Base-by-base conservation (phyloP, 805 yeast species). In the Citeromyces matritensis region DNA sequence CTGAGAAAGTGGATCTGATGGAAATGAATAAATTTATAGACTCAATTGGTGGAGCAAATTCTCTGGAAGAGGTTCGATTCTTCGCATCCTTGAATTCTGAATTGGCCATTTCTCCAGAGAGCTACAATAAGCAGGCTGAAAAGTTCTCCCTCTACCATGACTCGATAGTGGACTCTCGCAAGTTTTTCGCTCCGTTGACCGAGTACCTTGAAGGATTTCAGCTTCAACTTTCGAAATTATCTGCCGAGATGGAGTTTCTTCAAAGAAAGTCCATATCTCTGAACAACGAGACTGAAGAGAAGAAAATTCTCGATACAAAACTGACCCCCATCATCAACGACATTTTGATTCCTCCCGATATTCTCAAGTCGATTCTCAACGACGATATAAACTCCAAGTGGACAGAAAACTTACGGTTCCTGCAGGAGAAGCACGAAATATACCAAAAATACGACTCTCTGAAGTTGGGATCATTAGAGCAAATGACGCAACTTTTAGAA, bases 251-350 rank as follows among this genome's bases (percentile, higher is more conserved):
- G 65, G 75, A 69, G 42, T 60, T 59, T 29, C 58, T 79, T 24
- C 77, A 74, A 41, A 47, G 56, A 5, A 61, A 71, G 35, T 71
- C 81, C 2, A 46, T 63, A 11, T 51, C 56, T 11, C 48, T 79
- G 27, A 62, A 67, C 26, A 42, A 50, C 13, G 58, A 71, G 26
- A 57, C 76, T 9, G 57, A 57, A 9, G 51, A 55, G 26, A 69
- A 77, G 30, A 60, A 65, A 11, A 42, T 52, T 23, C 60, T 67
- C 12, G 69, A 73, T 35, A 48, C 51, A 6, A 60, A 60, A 32
- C 63, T 85, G 35, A 71, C 79, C 12, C 94, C 94, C 0, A 55
- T 82, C n/a, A 74, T 85, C 1, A 65, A 78, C 25, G 86, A 81
- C 39, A 57, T 81, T 24, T 58, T 80, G 36, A 69, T 86, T 6